Base-by-base conservation (phyloP, 495 filamentous ascomycete species). In the Talaromyces proteolyticus region DNA sequence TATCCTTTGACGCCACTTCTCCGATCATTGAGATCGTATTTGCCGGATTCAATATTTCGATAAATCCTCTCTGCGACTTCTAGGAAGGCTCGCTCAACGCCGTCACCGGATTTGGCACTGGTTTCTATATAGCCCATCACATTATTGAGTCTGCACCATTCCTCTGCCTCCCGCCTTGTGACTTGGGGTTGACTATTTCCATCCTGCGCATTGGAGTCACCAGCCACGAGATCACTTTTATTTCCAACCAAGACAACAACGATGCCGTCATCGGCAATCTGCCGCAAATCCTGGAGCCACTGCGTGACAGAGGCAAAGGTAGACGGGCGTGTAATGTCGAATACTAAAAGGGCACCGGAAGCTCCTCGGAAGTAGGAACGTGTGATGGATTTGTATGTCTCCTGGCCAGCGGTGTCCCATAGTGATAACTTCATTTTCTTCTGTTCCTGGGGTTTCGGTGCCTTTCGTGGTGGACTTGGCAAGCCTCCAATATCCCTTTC, bases 371-470 rank as follows among this genome's bases (percentile, higher is more conserved):
- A 98, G 69, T 98, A 98, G 42, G 85, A 90, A 20, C 90, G 82
- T 4, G 93, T 98, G 52, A 98, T 91, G 43, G 86, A 89, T 62
- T 94, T 94, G 73, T 95, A 95, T 10, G 89, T 95, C 74, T 98
- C 93, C 61, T 98, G 93, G 3, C 93, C 93, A 20, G 93, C 93
- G 0, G 93, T 98, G 64, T 98, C 93, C 93, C 93, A 96, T 12
- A 98, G 68, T 1, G 82, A 85, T 6, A 89, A 70, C 53, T 89
- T 88, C 85, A 87, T 88, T 65, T 85, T 82, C 58, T 90, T 89
- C 64, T 88, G 84, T 8, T 58, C 61, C 18, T 61, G 49, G 7
- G 56, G 36, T n/a, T 63, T 58, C 19, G 59, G 61, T 22, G 50
- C 54, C 41, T 66, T 72, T 24, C 58, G 62, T 12, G 70, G 68